Evolutionary conservation across 768 basidiomycete genomes (phyloP).

Genomic region (Rickenella mellea): DNA sequence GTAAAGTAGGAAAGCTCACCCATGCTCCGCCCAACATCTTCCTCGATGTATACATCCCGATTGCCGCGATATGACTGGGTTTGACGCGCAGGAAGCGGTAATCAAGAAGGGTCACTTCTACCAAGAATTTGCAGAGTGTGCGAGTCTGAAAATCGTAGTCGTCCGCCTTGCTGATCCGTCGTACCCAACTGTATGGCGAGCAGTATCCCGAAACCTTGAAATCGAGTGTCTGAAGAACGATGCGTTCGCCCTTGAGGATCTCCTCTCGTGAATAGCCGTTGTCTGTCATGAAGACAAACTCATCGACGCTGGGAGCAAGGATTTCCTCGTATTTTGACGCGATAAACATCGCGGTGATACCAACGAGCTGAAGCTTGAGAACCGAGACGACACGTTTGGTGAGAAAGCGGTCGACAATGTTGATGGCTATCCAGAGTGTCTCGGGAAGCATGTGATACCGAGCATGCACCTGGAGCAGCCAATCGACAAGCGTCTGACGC

Average conservation of each 20-base stretch:
- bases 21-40: slow-evolving; percentile 92
- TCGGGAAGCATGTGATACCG: slow-evolving; percentile 99
- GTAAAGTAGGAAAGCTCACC: slow-evolving; percentile 49
- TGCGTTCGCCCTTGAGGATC: slow-evolving; percentile 95
- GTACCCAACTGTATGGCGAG: slow-evolving; percentile 98
- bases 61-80: slow-evolving; percentile 87
- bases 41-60: slow-evolving; percentile 95
- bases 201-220: slow-evolving; percentile 96
- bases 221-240: slow-evolving; percentile 89
- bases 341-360: slow-evolving; percentile 98
- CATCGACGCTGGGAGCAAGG: slow-evolving; percentile 92
- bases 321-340: slow-evolving; percentile 99
- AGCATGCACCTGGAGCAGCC: slow-evolving; percentile 95
- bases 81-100: slow-evolving; percentile 88
- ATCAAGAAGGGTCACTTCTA: slow-evolving; percentile 91
- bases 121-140: slow-evolving; percentile 94
- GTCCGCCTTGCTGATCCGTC: slow-evolving; percentile 96
- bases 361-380: slow-evolving; percentile 90
- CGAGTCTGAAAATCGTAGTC: slow-evolving; percentile 97
- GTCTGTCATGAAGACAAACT: slow-evolving; percentile 98
- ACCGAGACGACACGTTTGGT: slow-evolving; percentile 81
- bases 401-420: slow-evolving; percentile 90
- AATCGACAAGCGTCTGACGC: slow-evolving; percentile 96
- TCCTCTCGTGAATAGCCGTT: slow-evolving; percentile 91
- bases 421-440: slow-evolving; percentile 98